These are phyloP conservation scores for Cornus controversa DNA, from an alignment of 148 eudicot species.

Conservation along the genomic window DNA sequence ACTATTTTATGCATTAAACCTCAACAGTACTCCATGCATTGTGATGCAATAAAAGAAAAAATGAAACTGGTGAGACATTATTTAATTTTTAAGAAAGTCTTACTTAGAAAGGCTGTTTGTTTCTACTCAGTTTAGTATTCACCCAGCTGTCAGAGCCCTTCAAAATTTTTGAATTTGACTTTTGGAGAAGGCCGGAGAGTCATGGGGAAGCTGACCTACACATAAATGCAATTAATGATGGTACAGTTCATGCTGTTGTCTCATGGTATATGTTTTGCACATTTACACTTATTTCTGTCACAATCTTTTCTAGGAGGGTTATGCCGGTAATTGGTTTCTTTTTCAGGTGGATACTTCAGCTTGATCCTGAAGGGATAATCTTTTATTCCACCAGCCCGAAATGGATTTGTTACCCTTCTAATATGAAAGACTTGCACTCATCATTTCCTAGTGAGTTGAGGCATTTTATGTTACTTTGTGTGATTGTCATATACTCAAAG, in stretches of 20 bases:
- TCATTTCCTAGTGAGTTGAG: conserved; percentile 34
- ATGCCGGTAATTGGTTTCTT: conserved; percentile 9
- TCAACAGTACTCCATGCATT: conserved; percentile 74
- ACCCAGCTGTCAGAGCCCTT: conserved; percentile 96
- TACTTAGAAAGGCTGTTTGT: neutral
- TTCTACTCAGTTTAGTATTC: conserved; percentile 37
- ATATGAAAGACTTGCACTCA: conserved; percentile 20
- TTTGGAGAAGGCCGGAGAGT: conserved; percentile 91
- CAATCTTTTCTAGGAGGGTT: neutral
- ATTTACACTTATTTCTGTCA: conserved; percentile 3
- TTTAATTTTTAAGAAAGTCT: conserved; percentile 5
- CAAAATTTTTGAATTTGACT: conserved; percentile 90
- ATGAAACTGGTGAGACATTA: conserved; percentile 56
- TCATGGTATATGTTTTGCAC: conserved; percentile 68
- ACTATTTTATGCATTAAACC: conserved; percentile 47
- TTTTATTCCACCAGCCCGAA: conserved; percentile 83
- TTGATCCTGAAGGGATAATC: conserved; percentile 77
- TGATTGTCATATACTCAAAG: neutral
- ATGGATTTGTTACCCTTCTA: conserved; percentile 42
- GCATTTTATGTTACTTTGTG: neutral
- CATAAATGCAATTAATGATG: conserved; percentile 60
- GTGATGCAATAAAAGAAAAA: conserved; percentile 66
- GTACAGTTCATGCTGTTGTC: conserved; percentile 77
- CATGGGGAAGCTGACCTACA: conserved; percentile 48
- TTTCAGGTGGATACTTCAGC: conserved; percentile 93